Evolutionary conservation across 2,329 filamentous ascomycete genomes (phyloP).

Genomic region (Torrubiellomyces zombiae): DNA sequence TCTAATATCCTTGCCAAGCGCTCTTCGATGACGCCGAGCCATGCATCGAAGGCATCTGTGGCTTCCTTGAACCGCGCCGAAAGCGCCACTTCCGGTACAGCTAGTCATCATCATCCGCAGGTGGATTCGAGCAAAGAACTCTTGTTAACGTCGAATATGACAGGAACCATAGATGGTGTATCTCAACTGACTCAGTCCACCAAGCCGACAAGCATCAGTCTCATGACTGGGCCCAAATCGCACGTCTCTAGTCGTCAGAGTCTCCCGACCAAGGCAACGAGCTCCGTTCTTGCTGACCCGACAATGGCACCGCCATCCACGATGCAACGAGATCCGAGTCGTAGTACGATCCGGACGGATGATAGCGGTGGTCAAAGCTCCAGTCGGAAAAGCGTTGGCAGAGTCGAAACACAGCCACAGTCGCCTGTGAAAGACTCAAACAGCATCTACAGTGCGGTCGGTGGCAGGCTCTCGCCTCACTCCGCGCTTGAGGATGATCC

Average conservation of each 20-base stretch:
- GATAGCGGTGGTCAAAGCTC: conserved; percentile 22
- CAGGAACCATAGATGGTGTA: conserved; percentile 20
- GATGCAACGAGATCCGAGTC: conserved; percentile 29
- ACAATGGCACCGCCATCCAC: conserved; percentile 33
- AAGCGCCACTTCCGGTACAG: no score
- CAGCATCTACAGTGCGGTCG: conserved; percentile 21
- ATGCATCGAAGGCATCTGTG: conserved; percentile 23
- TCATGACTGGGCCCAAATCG: conserved; percentile 27
- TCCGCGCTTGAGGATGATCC: conserved; percentile 25
- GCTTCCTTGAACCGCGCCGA: conserved; percentile 25
- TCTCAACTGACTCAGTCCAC: conserved; percentile 24
- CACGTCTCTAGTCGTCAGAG: conserved; percentile 20
- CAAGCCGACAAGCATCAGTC: conserved; percentile 31
- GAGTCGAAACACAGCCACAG: no score
- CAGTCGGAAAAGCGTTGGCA: conserved; percentile 25
- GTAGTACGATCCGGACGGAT: conserved; percentile 24
- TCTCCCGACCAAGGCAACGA: conserved; percentile 25
- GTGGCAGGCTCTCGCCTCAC: conserved; percentile 17
- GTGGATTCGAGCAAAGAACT: no score
- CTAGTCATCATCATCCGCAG: no score
- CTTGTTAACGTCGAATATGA: no score
- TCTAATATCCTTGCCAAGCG: conserved; percentile 22
- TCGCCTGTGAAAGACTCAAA: conserved; percentile 18
- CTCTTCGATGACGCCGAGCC: conserved; percentile 22
- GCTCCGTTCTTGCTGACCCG: conserved; percentile 22